A percentile compares a stretch with the other conserved stretches of the same genome.
phyloP scores from a whole-genome alignment of 169 alveolate genomes.

The Eimeria sp. region DNA sequence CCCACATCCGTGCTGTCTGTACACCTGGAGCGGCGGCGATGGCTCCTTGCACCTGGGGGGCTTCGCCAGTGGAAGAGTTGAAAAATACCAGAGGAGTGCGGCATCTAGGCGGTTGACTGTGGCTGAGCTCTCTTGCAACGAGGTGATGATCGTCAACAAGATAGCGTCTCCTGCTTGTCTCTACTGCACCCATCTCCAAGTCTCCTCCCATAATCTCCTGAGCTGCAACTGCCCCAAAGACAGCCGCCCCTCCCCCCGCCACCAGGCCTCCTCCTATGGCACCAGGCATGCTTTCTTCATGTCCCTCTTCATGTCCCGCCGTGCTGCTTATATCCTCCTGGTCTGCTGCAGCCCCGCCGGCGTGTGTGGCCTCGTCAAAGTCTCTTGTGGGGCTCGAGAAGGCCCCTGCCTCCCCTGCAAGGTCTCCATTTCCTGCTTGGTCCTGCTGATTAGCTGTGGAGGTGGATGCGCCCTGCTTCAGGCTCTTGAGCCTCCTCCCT shows the following conservation, averaged over 20 bases:
- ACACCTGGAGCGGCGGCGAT: neutral
- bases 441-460: neutral
- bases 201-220: constrained; percentile 14
- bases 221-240: neutral
- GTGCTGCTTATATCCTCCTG: neutral
- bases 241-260: neutral
- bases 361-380: neutral
- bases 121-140: constrained; percentile 30
- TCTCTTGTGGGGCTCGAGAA: constrained; percentile 2
- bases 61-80: too few relatives aligned
- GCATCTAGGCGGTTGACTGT: neutral
- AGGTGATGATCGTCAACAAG: constrained; percentile 17
- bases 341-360: neutral
- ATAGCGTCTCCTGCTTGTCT: constrained; percentile 5
- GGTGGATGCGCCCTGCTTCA: neutral
- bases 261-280: too few relatives aligned
- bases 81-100: constrained; percentile 33
- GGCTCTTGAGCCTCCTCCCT: neutral
- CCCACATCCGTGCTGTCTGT: constrained; percentile 47
- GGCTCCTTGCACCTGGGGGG: too few relatives aligned
- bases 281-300: neutral
- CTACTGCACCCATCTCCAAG: constrained; percentile 26
- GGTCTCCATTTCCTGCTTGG: neutral
- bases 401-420: neutral
- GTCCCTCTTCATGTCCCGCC: neutral